Conservation (phyloP, 2,329 filamentous ascomycete genomes). For the Stromatinia cepivora region DNA sequence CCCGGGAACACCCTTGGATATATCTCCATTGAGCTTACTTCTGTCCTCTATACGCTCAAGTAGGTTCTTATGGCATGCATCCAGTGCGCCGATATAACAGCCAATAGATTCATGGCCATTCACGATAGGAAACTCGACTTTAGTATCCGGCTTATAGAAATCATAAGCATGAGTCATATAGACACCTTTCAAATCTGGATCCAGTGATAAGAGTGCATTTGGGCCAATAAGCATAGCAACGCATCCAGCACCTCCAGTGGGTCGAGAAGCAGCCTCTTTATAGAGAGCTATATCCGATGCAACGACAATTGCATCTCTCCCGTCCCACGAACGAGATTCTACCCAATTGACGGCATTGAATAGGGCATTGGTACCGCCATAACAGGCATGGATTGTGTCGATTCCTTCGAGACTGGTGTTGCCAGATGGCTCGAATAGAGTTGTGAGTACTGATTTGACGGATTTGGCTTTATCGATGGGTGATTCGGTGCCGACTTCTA, state of each 20-base stretch:
- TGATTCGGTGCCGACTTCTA: slow-evolving; percentile 85
- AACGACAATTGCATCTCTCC: slow-evolving; percentile 39
- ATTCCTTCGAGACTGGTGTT: slow-evolving; percentile 84
- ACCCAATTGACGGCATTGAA: slow-evolving; percentile 85
- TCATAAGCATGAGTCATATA: slow-evolving; percentile 17
- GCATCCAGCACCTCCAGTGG: slow-evolving; percentile 11
- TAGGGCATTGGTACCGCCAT: slow-evolving; percentile 80
- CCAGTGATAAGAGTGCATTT: not conserved
- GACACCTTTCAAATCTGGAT: not conserved
- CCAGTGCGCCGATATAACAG: slow-evolving; percentile 10
- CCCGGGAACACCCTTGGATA: no score
- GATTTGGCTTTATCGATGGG: slow-evolving; percentile 88
- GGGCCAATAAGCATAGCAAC: slow-evolving; percentile 19
- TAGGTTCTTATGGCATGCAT: slow-evolving; percentile 8
- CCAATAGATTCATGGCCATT: slow-evolving; percentile 11
- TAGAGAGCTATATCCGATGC: slow-evolving; percentile 15
- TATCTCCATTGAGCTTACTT: not conserved
- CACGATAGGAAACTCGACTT: slow-evolving; percentile 12
- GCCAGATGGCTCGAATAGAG: slow-evolving; percentile 66
- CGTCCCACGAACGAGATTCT: slow-evolving; percentile 85
- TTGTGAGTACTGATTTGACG: slow-evolving; percentile 85
- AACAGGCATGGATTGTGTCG: slow-evolving; percentile 82
- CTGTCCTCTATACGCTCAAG: not conserved
- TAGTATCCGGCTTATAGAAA: slow-evolving; percentile 18
- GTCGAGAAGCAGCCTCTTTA: slow-evolving; percentile 8